A percentile compares a stretch with the other conserved stretches of the same genome.
Evolutionary conservation across 805 yeast species (phyloP).

Genomic region (Saccharomycopsis selenospora): DNA sequence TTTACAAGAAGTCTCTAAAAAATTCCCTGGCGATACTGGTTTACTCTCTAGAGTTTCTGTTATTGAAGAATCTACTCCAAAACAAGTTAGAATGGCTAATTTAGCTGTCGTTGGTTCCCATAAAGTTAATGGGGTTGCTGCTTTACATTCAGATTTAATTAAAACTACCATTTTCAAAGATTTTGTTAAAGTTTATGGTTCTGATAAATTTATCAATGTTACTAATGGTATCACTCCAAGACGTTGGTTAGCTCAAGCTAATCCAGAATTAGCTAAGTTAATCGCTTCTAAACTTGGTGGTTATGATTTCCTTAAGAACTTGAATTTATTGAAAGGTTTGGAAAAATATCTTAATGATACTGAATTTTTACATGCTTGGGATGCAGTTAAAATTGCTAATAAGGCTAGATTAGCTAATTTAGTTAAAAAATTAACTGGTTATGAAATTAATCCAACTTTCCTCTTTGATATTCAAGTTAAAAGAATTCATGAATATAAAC

Average conservation of each 20-base stretch:
- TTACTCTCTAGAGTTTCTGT: slow-evolving; percentile 67
- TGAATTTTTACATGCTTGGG: slow-evolving; percentile 66
- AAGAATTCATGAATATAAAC: slow-evolving; percentile 91
- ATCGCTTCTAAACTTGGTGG: slow-evolving; percentile 67
- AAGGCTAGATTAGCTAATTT: slow-evolving; percentile 60
- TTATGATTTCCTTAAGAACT: slow-evolving; percentile 60
- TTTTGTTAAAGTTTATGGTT: slow-evolving; percentile 76
- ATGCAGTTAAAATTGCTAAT: slow-evolving; percentile 58
- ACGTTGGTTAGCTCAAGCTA: slow-evolving; percentile 93
- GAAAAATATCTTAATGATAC: slow-evolving; percentile 61
- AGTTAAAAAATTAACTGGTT: slow-evolving; percentile 55
- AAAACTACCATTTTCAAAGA: slow-evolving; percentile 85
- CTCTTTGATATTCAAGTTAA: slow-evolving; percentile 89
- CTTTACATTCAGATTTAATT: slow-evolving; percentile 84
- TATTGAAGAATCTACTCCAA: slow-evolving; percentile 74
- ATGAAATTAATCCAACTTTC: slow-evolving; percentile 56
- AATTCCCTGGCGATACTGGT: slow-evolving; percentile 68
- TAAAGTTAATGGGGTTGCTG: slow-evolving; percentile 93
- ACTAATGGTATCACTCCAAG: slow-evolving; percentile 95
- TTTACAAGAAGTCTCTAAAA: slow-evolving; percentile 64
- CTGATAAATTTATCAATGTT: slow-evolving; percentile 80
- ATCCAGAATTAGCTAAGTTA: slow-evolving; percentile 69
- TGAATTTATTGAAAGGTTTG: slow-evolving; percentile 58
- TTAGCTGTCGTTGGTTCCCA: slow-evolving; percentile 90
- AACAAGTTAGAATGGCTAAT: slow-evolving; percentile 86